These are phyloP conservation scores for Starmerella etchellsii DNA, from an alignment of 805 yeast genomes.

Conservation along the genomic window DNA sequence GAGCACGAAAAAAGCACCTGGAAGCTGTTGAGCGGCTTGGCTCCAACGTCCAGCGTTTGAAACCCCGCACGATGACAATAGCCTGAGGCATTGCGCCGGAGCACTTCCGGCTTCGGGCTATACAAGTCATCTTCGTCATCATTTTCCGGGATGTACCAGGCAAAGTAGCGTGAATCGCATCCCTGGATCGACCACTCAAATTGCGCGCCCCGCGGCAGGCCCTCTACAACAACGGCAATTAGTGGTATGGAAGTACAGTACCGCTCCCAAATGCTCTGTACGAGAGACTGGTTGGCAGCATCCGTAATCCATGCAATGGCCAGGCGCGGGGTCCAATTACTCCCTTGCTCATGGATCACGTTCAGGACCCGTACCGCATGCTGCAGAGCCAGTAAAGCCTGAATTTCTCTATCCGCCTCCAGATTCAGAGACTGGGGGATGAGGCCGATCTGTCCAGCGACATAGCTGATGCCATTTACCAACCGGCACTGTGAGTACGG, in stretches of 20 bases:
- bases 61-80: conserved; percentile 13
- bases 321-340: conserved; percentile 30
- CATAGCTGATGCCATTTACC: conserved; percentile 37
- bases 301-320: conserved; percentile 46
- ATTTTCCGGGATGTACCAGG: conserved; percentile 15
- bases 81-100: neutral
- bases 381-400: conserved; percentile 52
- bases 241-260: conserved; percentile 10
- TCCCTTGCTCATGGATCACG: conserved; percentile 34
- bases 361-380: conserved; percentile 54
- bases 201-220: conserved; percentile 23
- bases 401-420: conserved; percentile 23
- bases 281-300: neutral
- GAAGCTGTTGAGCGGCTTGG: neutral
- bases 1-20: conserved; percentile 2
- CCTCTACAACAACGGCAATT: conserved; percentile 17
- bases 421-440: conserved; percentile 59
- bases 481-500: conserved; percentile 86
- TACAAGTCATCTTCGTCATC: conserved; percentile 19
- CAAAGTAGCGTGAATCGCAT: conserved; percentile 15
- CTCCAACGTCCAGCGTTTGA: conserved; percentile 4
- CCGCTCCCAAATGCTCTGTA: conserved; percentile 10
- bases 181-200: conserved; percentile 24
- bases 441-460: conserved; percentile 89
- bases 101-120: conserved; percentile 12